phyloP scores from a whole-genome alignment of 805 yeast genomes.

The Wickerhamomyces tratensis region DNA sequence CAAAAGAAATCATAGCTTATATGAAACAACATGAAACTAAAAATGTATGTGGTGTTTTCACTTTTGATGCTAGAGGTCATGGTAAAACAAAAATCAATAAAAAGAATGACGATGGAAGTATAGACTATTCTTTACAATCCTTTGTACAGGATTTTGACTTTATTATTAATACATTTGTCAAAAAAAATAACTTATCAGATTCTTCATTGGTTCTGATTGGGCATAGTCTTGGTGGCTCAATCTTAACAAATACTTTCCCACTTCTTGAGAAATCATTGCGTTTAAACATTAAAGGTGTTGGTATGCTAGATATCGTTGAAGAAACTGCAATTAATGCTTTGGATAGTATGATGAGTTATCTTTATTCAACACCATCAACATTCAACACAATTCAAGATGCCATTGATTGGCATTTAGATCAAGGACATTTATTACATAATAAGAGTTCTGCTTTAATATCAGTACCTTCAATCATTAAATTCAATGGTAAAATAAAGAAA shows the following conservation, averaged over 20 bases:
- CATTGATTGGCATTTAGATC: constrained; percentile 71
- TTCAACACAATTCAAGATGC: constrained; percentile 51
- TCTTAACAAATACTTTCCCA: constrained; percentile 46
- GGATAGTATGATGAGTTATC: constrained; percentile 53
- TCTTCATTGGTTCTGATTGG: constrained; percentile 56
- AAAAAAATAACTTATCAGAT: constrained; percentile 4
- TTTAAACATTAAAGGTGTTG: constrained; percentile 48
- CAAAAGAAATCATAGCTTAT: constrained; percentile 22
- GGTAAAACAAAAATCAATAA: constrained; percentile 37
- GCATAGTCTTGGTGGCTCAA: constrained; percentile 90
- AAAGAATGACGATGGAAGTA: constrained; percentile 9
- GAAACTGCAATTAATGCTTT: constrained; percentile 78
- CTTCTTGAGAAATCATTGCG: constrained; percentile 7
- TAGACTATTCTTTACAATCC: constrained; percentile 34
- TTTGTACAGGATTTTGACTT: constrained; percentile 50
- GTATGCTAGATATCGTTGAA: constrained; percentile 87
- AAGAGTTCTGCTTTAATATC: constrained; percentile 58
- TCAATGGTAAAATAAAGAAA: constrained; percentile 11
- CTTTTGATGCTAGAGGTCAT: constrained; percentile 83
- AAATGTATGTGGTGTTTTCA: constrained; percentile 47
- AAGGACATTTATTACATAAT: constrained; percentile 40
- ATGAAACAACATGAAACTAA: constrained; percentile 5
- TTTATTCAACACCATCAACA: constrained; percentile 50
- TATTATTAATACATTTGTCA: constrained; percentile 33
- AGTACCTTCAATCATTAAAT: constrained; percentile 58